These are phyloP conservation scores for Endocarpon pusillum DNA, from an alignment of 495 filamentous ascomycete species.

Conservation along the genomic window DNA sequence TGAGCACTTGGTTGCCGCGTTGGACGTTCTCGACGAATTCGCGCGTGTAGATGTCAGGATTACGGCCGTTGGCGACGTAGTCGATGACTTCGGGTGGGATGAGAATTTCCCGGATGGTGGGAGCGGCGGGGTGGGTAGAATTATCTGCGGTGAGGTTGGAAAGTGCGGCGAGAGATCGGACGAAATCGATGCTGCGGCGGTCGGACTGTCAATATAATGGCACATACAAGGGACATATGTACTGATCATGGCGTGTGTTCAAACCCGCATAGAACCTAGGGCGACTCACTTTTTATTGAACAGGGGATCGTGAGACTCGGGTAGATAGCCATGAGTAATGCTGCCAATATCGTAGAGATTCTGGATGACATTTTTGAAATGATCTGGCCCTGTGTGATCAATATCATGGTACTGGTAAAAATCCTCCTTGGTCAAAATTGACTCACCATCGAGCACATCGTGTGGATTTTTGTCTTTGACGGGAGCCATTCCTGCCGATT, in stretches of 20 bases:
- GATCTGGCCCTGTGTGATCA: slow-evolving; percentile 12
- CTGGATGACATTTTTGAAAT: slow-evolving; percentile 50
- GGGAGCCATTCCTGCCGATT: slow-evolving; percentile 27
- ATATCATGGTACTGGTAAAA: slow-evolving; percentile 3
- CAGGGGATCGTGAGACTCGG: slow-evolving; percentile 42
- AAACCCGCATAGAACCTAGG: neutral
- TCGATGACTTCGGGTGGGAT: slow-evolving; percentile 81
- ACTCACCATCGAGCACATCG: slow-evolving; percentile 18
- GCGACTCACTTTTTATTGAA: slow-evolving; percentile 40
- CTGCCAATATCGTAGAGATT: slow-evolving; percentile 75
- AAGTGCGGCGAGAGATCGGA: slow-evolving; percentile 24
- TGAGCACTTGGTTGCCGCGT: slow-evolving; percentile 64
- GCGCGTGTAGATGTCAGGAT: slow-evolving; percentile 95
- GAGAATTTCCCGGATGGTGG: slow-evolving; percentile 25
- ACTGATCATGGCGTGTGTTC: neutral
- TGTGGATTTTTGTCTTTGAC: slow-evolving; percentile 30
- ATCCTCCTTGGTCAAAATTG: neutral
- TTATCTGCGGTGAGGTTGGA: slow-evolving; percentile 17
- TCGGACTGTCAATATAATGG: slow-evolving; percentile 13
- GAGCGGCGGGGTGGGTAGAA: slow-evolving; percentile 27
- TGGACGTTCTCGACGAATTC: slow-evolving; percentile 90
- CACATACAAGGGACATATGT: neutral
- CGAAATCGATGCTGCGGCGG: slow-evolving; percentile 26
- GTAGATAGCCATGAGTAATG: slow-evolving; percentile 49
- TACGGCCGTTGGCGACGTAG: slow-evolving; percentile 85